A percentile compares a stretch with the other conserved stretches of the same genome.
Evolutionary conservation across 2,329 filamentous ascomycete species (phyloP).

Genomic region (Apiospora hydei): DNA sequence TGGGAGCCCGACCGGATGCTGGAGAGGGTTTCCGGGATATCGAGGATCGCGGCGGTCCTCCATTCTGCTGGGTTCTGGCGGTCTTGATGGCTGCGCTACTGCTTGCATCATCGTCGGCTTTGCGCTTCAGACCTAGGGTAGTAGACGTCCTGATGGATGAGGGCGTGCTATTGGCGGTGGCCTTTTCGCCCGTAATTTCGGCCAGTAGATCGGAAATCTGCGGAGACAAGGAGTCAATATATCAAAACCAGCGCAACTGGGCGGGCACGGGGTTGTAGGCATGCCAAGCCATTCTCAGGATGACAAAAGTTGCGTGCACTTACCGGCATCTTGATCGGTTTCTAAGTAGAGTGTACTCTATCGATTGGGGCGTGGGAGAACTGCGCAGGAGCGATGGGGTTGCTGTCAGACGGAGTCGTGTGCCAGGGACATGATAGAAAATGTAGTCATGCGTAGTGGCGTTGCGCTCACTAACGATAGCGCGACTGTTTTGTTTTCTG

Average conservation of each 20-base stretch:
- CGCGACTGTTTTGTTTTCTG: constrained; percentile 23
- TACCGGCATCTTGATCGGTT: constrained; percentile 22
- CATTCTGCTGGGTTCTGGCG: constrained; percentile 32
- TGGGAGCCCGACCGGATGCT: constrained; percentile 33
- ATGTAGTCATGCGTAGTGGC: constrained; percentile 24
- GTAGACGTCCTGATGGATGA: constrained; percentile 39
- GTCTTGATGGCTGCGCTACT: constrained; percentile 36
- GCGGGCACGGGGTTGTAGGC: neutral
- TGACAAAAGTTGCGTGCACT: neutral
- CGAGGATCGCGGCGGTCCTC: neutral
- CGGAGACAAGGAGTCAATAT: neutral
- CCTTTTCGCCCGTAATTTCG: constrained; percentile 65
- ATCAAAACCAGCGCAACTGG: neutral
- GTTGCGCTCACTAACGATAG: constrained; percentile 25
- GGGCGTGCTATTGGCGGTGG: constrained; percentile 43
- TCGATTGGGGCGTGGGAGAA: neutral
- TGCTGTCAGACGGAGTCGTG: constrained; percentile 23
- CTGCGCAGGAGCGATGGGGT: constrained; percentile 12
- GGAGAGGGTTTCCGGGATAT: constrained; percentile 28
- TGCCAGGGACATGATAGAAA: constrained; percentile 23
- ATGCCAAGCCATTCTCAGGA: neutral
- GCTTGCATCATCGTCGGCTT: constrained; percentile 58
- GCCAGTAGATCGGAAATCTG: constrained; percentile 66
- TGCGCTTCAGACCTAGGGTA: constrained; percentile 56
- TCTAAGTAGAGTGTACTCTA: constrained; percentile 2